These are phyloP conservation scores for Yarrowia sp. DNA, from an alignment of 805 yeast species.

Conservation along the genomic window DNA sequence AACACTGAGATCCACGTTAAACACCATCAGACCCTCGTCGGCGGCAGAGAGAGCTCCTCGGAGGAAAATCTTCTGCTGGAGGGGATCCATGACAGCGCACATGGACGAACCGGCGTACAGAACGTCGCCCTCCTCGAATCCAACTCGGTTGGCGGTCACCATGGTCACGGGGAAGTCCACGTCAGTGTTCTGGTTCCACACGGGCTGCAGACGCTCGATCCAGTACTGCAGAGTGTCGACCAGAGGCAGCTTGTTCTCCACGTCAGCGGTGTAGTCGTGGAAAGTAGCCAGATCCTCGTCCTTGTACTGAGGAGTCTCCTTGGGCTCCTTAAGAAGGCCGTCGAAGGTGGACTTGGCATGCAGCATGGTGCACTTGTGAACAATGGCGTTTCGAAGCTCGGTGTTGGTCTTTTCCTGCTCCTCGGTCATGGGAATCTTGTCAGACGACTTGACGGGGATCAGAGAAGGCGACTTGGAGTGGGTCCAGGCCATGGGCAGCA, in stretches of 20 bases:
- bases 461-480: slow-evolving; percentile 42
- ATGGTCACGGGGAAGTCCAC: slow-evolving; percentile 50
- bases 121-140: slow-evolving; percentile 65
- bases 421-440: slow-evolving; percentile 27
- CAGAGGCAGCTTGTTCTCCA: slow-evolving; percentile 54
- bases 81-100: slow-evolving; percentile 32
- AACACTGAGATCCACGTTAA: slow-evolving; percentile 20
- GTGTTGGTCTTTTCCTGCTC: slow-evolving; percentile 42
- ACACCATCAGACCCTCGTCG: slow-evolving; percentile 31
- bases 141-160: slow-evolving; percentile 73
- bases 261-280: slow-evolving; percentile 20
- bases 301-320: slow-evolving; percentile 44
- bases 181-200: slow-evolving; percentile 45
- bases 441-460: slow-evolving; percentile 4
- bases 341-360: slow-evolving; percentile 11
- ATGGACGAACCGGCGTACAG: slow-evolving; percentile 45
- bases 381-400: slow-evolving; percentile 39
- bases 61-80: slow-evolving; percentile 26
- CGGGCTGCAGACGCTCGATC: slow-evolving; percentile 73
- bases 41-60: slow-evolving; percentile 29
- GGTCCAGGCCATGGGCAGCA: slow-evolving; percentile 91
- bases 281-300: slow-evolving; percentile 35
- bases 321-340: slow-evolving; percentile 32
- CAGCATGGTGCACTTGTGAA: slow-evolving; percentile 30
- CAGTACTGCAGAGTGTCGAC: slow-evolving; percentile 69